Evolutionary conservation across 2,329 filamentous ascomycete genomes (phyloP).

Genomic region (Colletotrichum lini): DNA sequence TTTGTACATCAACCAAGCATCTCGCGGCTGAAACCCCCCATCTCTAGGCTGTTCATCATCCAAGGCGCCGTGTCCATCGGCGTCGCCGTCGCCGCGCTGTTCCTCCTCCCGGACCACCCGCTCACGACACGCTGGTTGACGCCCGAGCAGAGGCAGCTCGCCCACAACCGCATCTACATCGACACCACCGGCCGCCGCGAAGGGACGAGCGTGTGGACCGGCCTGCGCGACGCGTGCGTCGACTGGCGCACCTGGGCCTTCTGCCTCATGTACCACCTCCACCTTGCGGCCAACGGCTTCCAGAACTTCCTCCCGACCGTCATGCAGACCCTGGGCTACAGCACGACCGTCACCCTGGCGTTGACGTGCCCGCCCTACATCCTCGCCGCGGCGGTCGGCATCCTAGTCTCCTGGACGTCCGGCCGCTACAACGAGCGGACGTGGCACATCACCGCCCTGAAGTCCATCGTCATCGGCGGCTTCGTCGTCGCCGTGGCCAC

Average conservation of each 20-base stretch:
- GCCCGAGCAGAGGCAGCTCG: constrained; percentile 55
- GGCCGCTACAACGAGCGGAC: constrained; percentile 63
- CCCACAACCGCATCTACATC: constrained; percentile 55
- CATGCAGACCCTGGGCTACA: constrained; percentile 67
- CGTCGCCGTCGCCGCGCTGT: constrained; percentile 43
- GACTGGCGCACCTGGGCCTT: constrained; percentile 48
- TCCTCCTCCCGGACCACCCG: constrained; percentile 46
- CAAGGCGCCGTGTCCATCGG: constrained; percentile 46
- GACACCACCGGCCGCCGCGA: constrained; percentile 49
- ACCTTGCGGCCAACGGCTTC: constrained; percentile 69
- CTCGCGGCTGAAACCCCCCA: too few relatives aligned
- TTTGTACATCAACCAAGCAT: too few relatives aligned
- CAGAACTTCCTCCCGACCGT: constrained; percentile 86
- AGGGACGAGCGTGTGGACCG: constrained; percentile 56
- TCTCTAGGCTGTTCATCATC: constrained; percentile 48
- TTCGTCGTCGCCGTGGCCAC: constrained; percentile 50
- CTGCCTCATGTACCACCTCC: constrained; percentile 48
- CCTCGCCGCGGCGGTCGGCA: constrained; percentile 54
- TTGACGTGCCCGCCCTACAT: constrained; percentile 64
- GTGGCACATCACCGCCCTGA: constrained; percentile 61
- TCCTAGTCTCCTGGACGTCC: constrained; percentile 56
- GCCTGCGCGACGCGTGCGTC: constrained; percentile 45
- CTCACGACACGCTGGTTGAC: constrained; percentile 54
- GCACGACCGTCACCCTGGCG: constrained; percentile 56
- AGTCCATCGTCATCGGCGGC: constrained; percentile 56